phyloP scores from a whole-genome alignment of 352 stramenopile genomes.

The Blastocystis sp. region DNA sequence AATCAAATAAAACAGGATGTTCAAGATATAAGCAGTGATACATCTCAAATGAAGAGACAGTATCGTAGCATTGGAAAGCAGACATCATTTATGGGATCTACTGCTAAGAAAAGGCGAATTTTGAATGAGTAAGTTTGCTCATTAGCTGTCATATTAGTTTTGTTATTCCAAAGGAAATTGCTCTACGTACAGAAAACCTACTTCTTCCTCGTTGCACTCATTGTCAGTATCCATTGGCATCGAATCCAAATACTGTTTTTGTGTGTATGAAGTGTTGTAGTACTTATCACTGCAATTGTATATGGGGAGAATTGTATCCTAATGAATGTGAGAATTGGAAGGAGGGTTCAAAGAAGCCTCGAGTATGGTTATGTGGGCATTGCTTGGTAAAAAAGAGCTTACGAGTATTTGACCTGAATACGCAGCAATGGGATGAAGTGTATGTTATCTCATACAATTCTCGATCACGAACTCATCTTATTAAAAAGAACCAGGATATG shows the following conservation, averaged over 20 bases:
- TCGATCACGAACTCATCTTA: background rate
- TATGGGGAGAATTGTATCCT: constrained; percentile 32
- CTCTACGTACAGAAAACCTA: background rate
- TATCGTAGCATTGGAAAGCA: too few relatives aligned
- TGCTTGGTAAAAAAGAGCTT: constrained; percentile 19
- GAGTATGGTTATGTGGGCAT: background rate
- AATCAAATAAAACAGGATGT: background rate
- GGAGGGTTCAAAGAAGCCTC: background rate
- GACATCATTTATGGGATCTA: too few relatives aligned
- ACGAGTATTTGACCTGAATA: background rate
- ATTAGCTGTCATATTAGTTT: background rate
- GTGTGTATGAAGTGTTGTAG: background rate
- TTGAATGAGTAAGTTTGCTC: background rate
- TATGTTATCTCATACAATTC: constrained; percentile 11
- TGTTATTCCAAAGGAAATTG: background rate
- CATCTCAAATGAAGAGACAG: background rate
- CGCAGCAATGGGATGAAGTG: background rate
- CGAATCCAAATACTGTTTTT: background rate
- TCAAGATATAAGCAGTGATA: background rate
- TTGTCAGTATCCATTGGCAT: background rate
- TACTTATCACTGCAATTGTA: background rate
- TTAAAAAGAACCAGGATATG: constrained; percentile 1
- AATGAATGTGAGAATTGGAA: background rate
- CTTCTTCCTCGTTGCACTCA: background rate
- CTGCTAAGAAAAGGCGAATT: background rate